phyloP scores from a whole-genome alignment of 352 stramenopile genomes.

The Peronosclerospora sorghi region DNA sequence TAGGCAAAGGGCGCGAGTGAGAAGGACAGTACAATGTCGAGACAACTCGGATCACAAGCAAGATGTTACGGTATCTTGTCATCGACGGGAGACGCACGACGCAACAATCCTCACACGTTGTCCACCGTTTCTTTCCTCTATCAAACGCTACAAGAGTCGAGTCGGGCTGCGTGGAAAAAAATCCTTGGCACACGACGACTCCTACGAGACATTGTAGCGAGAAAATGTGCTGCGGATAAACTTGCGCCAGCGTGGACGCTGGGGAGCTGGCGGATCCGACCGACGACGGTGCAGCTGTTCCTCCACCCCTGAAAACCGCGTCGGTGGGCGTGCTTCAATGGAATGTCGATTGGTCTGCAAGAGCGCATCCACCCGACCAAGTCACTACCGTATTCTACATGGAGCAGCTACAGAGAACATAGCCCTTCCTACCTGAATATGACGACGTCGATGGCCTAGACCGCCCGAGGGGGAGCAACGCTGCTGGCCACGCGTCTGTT shows the following conservation, averaged over 20 bases:
- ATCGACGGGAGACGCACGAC: too few species aligned
- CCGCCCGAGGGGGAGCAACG: neutral
- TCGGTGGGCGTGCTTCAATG: conserved; percentile 10
- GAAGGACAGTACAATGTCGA: too few species aligned
- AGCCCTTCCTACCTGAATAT: conserved; percentile 6
- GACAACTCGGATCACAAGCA: too few species aligned
- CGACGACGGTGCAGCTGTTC: conserved; percentile 13
- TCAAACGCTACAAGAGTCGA: too few species aligned
- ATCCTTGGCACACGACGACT: too few species aligned
- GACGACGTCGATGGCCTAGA: neutral
- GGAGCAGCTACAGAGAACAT: neutral
- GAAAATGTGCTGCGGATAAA: conserved; percentile 21
- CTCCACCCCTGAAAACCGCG: conserved; percentile 3
- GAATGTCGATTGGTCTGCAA: conserved; percentile 13
- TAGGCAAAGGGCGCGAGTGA: too few species aligned
- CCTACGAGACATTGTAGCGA: neutral
- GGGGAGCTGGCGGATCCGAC: conserved; percentile 10
- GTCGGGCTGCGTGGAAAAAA: too few species aligned
- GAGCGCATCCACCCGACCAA: neutral
- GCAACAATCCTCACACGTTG: too few species aligned
- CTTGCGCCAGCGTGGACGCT: conserved; percentile 14
- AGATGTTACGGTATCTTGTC: too few species aligned
- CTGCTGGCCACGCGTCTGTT: neutral
- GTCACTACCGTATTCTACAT: neutral
- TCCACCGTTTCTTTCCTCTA: too few species aligned